Percentiles rank a stretch among this genome's conserved stretches.
Evolutionary conservation across 352 stramenopile species (phyloP).

Genomic region (Pythium phragmitis): DNA sequence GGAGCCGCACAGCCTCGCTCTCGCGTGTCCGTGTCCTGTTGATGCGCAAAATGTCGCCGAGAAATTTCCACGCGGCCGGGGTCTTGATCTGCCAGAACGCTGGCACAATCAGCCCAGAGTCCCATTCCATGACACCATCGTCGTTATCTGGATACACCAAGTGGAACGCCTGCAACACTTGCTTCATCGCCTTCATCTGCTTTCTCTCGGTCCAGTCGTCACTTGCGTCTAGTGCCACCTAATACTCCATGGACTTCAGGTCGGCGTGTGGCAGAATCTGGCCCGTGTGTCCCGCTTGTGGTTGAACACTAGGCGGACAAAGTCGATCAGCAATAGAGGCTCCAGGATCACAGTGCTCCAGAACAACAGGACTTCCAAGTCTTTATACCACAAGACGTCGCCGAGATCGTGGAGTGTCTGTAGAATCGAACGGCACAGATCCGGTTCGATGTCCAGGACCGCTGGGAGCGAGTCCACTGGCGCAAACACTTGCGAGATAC

Average conservation of each 20-base stretch:
- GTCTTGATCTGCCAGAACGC: not conserved
- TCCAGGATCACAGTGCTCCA: slow-evolving; percentile 11
- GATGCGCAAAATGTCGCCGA: not conserved
- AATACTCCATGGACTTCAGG: not conserved
- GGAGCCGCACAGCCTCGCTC: slow-evolving; percentile 7
- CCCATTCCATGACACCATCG: not conserved
- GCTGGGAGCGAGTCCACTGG: not conserved
- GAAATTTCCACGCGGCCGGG: not conserved
- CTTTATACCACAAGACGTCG: slow-evolving; percentile 21
- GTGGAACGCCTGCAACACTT: slow-evolving; percentile 1
- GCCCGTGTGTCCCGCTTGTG: slow-evolving; percentile 4
- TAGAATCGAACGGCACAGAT: not conserved
- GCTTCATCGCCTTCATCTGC: slow-evolving; percentile 5
- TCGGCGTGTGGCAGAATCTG: not conserved
- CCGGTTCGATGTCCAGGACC: not conserved
- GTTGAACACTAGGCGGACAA: slow-evolving; percentile 16
- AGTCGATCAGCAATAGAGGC: slow-evolving; percentile 18
- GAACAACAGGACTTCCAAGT: slow-evolving; percentile 3
- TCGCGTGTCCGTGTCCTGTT: not conserved
- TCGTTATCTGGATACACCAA: not conserved
- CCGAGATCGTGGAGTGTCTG: slow-evolving; percentile 20
- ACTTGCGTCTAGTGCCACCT: not conserved
- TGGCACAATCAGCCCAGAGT: slow-evolving; percentile 3
- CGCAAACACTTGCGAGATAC: not conserved
- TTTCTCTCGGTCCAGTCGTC: not conserved